Conservation (phyloP, 2,329 filamentous ascomycete species). For the Fusarium zealandicum region DNA sequence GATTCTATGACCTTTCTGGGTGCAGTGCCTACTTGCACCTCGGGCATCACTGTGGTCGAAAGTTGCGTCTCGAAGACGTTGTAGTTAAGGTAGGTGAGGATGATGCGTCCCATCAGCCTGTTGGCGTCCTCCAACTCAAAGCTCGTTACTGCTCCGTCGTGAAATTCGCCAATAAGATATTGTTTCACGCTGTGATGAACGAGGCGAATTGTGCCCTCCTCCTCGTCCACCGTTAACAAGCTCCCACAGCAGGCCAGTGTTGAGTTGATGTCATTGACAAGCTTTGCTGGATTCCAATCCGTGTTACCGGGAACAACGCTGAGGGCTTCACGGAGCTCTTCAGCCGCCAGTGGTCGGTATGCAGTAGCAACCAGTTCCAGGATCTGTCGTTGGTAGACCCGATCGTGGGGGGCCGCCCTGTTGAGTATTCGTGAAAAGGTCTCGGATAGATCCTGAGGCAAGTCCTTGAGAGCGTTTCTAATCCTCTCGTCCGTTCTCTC, state of each 20-base stretch:
- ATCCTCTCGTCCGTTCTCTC: constrained; percentile 49
- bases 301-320: constrained; percentile 46
- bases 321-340: constrained; percentile 50
- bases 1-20: background rate
- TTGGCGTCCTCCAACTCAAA: constrained; percentile 3
- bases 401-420: constrained; percentile 15
- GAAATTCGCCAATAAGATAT: constrained; percentile 40
- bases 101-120: background rate
- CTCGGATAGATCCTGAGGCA: constrained; percentile 43
- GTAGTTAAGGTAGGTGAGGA: constrained; percentile 10
- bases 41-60: background rate
- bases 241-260: constrained; percentile 45
- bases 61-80: constrained; percentile 7
- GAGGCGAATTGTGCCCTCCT: constrained; percentile 42
- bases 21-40: background rate
- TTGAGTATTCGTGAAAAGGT: constrained; percentile 45
- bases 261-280: constrained; percentile 37
- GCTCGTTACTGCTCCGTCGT: background rate
- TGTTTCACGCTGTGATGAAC: constrained; percentile 48
- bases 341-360: constrained; percentile 40
- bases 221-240: constrained; percentile 47
- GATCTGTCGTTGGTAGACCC: constrained; percentile 36
- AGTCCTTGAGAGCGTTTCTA: constrained; percentile 40
- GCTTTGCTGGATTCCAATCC: constrained; percentile 30
- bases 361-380: constrained; percentile 45